Conservation (phyloP, 352 stramenopile species). For the Phytophthora gonapodyides region DNA sequence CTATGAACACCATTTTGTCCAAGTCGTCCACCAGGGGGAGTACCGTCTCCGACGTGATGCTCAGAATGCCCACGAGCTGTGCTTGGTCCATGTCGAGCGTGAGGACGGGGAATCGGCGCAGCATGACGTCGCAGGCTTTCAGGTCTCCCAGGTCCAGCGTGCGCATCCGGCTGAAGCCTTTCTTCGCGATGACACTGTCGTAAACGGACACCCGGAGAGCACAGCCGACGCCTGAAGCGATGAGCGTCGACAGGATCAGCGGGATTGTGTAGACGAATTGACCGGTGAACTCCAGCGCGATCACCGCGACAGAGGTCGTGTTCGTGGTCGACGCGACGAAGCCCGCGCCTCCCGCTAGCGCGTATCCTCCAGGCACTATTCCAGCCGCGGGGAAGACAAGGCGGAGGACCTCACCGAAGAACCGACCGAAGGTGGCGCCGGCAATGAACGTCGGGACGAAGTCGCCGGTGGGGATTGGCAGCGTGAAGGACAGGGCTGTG, state of each 20-base stretch:
- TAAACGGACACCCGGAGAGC: slow-evolving; percentile 66
- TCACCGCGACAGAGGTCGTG: slow-evolving; percentile 77
- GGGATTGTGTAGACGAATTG: slow-evolving; percentile 75
- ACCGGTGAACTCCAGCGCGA: slow-evolving; percentile 71
- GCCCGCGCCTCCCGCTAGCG: slow-evolving; percentile 61
- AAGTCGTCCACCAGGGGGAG: slow-evolving; percentile 53
- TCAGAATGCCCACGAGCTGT: slow-evolving; percentile 38
- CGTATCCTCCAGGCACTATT: slow-evolving; percentile 68
- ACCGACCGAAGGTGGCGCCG: slow-evolving; percentile 55
- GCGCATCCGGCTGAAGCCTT: slow-evolving; percentile 58
- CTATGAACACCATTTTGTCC: slow-evolving; percentile 50
- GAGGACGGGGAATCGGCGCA: slow-evolving; percentile 44
- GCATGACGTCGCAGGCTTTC: slow-evolving; percentile 62
- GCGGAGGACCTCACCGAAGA: slow-evolving; percentile 55
- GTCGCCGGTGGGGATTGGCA: slow-evolving; percentile 61
- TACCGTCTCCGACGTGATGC: slow-evolving; percentile 14
- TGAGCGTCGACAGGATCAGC: slow-evolving; percentile 53
- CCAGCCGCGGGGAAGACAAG: slow-evolving; percentile 38
- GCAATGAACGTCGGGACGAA: slow-evolving; percentile 72
- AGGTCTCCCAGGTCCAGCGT: slow-evolving; percentile 52
- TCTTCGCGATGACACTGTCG: slow-evolving; percentile 61
- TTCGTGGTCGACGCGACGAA: slow-evolving; percentile 67
- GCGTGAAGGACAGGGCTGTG: slow-evolving; percentile 52
- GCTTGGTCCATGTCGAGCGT: slow-evolving; percentile 39
- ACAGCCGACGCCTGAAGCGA: slow-evolving; percentile 54